Base-by-base conservation (phyloP, 306 rosid genomes). In the Mucuna pruriens region DNA sequence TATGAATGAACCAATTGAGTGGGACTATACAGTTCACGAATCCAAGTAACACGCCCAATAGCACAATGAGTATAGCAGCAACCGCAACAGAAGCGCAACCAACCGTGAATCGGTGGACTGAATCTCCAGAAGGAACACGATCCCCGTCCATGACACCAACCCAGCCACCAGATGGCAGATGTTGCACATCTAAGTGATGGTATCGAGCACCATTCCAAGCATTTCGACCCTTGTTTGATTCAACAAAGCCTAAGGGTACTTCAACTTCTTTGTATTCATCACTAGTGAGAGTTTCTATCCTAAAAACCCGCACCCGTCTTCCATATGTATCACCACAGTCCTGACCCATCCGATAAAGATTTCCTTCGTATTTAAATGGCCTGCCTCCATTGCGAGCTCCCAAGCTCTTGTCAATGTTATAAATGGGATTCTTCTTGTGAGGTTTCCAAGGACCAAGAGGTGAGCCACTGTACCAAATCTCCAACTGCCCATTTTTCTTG, bases 311-410 rank as follows among this genome's bases (percentile, higher is more conserved):
- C 71, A 92, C 86, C 49, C 86, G 75, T 84, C 80, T 90, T 51
- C 99, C 99, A 74, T 96, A 96, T 4, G 99, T 96, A 79, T 96
- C 98, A 40, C 97, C 97, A 63, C 98, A 93, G 85, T 96, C 98
- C 80, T 93, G 99, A 52, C 99, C 99, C 75, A 88, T 61, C 15
- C 99, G 98, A 74, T 93, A 92, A 81, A 96, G 91, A 84, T 86
- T 79, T 55, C 97, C 99, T 8, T 90, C 76, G 2, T 90, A 87
- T 66, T 90, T 15, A 80, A 96, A 96, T 22, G 99, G 99, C 16
- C 99, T 89, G 82, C 99, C 99, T 69, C 97, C 99, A 57, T 96
- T 96, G 55, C 99, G 98, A 83, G 99, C 97, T 65, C 98, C 99
- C 31, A 84, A 73, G 81, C 98, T 92, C 91, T 82, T 89, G 82